A percentile compares a stretch with the other conserved stretches of the same genome.
phyloP scores from a whole-genome alignment of 1,284 basidiomycete species.

The Cystobasidium pallidum region DNA sequence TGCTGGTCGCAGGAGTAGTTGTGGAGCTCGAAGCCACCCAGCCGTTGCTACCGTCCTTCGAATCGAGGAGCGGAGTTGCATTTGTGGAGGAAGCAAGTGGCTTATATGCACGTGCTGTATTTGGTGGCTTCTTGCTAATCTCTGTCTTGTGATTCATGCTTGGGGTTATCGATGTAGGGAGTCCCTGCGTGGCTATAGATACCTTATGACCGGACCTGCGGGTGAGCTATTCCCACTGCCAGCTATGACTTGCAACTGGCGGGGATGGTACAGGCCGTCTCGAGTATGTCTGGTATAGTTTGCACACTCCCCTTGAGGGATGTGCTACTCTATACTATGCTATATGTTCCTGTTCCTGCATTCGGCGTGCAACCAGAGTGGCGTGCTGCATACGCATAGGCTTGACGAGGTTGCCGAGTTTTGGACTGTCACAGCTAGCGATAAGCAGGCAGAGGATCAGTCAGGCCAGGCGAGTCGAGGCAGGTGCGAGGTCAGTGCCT shows the following conservation, averaged over 20 bases:
- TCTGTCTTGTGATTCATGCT: not conserved
- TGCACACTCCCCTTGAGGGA: too few species aligned
- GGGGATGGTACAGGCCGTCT: not conserved
- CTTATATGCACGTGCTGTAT: not conserved
- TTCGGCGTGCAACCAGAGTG: not conserved
- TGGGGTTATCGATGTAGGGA: not conserved
- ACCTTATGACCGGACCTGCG: too few species aligned
- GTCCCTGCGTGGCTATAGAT: too few species aligned
- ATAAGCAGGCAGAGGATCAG: too few species aligned
- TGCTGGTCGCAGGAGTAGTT: not conserved
- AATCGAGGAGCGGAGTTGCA: conserved; percentile 17
- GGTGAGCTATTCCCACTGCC: too few species aligned
- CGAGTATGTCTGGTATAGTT: not conserved
- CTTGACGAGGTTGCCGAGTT: not conserved
- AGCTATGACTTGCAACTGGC: too few species aligned
- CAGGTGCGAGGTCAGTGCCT: too few species aligned
- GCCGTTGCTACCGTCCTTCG: not conserved
- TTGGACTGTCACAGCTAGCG: too few species aligned
- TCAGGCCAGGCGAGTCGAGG: too few species aligned
- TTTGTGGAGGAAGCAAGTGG: conserved; percentile 26
- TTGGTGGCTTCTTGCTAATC: not conserved
- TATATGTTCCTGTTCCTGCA: not conserved
- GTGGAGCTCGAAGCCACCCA: not conserved
- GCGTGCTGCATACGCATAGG: not conserved
- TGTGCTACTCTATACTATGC: not conserved